Evolutionary conservation across 2,329 filamentous ascomycete species (phyloP).

Genomic region (Periconia sp.): DNA sequence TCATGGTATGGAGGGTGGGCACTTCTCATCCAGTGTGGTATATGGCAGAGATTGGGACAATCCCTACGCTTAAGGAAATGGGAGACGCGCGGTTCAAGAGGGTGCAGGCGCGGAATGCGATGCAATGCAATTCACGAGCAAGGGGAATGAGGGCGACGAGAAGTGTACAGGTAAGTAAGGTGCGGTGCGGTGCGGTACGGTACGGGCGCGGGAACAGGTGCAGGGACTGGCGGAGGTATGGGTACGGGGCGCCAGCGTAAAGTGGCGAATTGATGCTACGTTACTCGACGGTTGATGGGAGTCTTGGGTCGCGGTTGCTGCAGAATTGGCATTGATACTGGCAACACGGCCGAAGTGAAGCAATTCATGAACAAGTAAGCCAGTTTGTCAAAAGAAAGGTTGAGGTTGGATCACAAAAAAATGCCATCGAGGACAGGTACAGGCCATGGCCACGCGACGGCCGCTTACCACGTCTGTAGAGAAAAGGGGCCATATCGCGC

Average conservation of each 20-base stretch:
- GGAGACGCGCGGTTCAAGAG: slow-evolving; percentile 20
- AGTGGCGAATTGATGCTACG: too few relatives aligned
- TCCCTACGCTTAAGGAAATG: slow-evolving; percentile 28
- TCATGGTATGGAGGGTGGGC: slow-evolving; percentile 33
- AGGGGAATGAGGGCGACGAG: slow-evolving; percentile 3
- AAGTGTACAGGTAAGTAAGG: not conserved
- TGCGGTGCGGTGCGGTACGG: too few relatives aligned
- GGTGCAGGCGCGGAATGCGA: slow-evolving; percentile 7
- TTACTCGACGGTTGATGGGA: not conserved
- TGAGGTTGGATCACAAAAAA: not conserved
- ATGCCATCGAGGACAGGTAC: not conserved
- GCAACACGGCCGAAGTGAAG: too few relatives aligned
- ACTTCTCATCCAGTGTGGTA: slow-evolving; percentile 29
- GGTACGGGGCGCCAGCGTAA: too few relatives aligned
- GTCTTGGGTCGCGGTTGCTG: slow-evolving; percentile 13
- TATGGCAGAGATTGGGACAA: slow-evolving; percentile 18
- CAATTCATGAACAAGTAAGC: too few relatives aligned
- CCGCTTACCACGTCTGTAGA: not conserved
- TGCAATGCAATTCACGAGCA: slow-evolving; percentile 10
- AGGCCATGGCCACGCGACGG: not conserved
- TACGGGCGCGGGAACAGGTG: too few relatives aligned
- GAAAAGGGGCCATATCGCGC: not conserved
- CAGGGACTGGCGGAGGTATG: too few relatives aligned
- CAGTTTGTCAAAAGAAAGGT: not conserved
- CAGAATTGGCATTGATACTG: too few relatives aligned